Evolutionary conservation across 306 rosid species (phyloP).

Genomic region (Myrica gale): DNA sequence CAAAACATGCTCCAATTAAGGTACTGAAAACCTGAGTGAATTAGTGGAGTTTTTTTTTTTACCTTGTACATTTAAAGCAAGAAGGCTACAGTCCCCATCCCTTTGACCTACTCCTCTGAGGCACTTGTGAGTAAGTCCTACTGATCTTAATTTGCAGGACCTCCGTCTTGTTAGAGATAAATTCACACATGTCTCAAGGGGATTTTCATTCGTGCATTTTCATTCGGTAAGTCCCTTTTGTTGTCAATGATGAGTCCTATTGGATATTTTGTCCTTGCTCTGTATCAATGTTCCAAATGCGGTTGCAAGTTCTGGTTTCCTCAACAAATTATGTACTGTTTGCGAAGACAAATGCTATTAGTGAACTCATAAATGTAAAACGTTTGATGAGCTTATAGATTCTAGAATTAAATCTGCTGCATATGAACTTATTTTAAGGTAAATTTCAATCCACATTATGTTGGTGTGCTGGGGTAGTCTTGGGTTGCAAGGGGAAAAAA

Average conservation of each 20-base stretch:
- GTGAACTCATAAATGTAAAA: not conserved
- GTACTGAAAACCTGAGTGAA: conserved; percentile 37
- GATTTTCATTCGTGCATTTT: conserved; percentile 95
- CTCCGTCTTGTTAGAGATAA: conserved; percentile 97
- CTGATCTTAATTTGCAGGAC: conserved; percentile 60
- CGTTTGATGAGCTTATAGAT: not conserved
- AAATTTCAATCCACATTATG: not conserved
- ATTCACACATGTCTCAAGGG: conserved; percentile 96
- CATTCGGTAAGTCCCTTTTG: conserved; percentile 66
- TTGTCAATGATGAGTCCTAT: conserved; percentile 16
- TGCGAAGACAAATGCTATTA: not conserved
- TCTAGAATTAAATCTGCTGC: not conserved
- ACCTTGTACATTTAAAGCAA: not conserved
- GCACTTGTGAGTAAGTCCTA: conserved; percentile 18
- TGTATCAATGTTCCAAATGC: not conserved
- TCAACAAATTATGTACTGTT: not conserved
- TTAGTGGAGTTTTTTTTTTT: conserved; percentile 3
- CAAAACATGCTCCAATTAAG: conserved; percentile 97
- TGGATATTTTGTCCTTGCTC: conserved; percentile 12
- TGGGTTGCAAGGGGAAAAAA: not conserved
- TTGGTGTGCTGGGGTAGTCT: not conserved
- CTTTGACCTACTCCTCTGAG: not conserved
- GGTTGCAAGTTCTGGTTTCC: not conserved
- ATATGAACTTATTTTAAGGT: not conserved
- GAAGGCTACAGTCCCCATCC: not conserved